phyloP scores from a whole-genome alignment of 495 filamentous ascomycete species.

The Daldinia vernicosa region DNA sequence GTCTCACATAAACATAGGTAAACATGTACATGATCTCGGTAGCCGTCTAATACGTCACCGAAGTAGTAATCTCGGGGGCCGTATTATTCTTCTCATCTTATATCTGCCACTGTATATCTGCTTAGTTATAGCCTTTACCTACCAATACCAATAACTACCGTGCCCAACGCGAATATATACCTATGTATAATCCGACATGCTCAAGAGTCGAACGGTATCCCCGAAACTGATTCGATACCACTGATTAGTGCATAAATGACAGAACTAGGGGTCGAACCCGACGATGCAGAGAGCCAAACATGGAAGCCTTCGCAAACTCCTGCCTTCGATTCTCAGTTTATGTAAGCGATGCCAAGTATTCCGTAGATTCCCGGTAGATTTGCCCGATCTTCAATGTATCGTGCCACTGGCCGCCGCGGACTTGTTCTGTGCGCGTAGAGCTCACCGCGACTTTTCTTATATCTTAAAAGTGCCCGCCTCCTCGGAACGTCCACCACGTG shows the following conservation, averaged over 20 bases:
- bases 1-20: not conserved
- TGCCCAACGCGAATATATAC: not conserved
- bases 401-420: conserved; percentile 5
- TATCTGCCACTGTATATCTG: too few species aligned
- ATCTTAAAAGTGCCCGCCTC: not conserved
- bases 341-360: conserved; percentile 20
- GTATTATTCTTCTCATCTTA: not conserved
- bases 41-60: not conserved
- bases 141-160: not conserved
- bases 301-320: conserved; percentile 24
- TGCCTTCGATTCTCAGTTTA: conserved; percentile 11
- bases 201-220: not conserved
- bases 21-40: not conserved
- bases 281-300: not conserved
- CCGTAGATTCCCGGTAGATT: conserved; percentile 13
- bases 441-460: conserved; percentile 26
- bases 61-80: not conserved
- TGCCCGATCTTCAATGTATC: conserved; percentile 10
- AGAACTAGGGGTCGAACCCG: not conserved
- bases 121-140: not conserved
- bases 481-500: not conserved
- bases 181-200: not conserved
- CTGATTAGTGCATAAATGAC: conserved; percentile 4
- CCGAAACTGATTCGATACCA: conserved; percentile 15
- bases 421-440: not conserved